Evolutionary conservation across 495 filamentous ascomycete species (phyloP), one percentile per base, ranked within the genome.

Genomic region (Hypomontagnella monticulosa): DNA sequence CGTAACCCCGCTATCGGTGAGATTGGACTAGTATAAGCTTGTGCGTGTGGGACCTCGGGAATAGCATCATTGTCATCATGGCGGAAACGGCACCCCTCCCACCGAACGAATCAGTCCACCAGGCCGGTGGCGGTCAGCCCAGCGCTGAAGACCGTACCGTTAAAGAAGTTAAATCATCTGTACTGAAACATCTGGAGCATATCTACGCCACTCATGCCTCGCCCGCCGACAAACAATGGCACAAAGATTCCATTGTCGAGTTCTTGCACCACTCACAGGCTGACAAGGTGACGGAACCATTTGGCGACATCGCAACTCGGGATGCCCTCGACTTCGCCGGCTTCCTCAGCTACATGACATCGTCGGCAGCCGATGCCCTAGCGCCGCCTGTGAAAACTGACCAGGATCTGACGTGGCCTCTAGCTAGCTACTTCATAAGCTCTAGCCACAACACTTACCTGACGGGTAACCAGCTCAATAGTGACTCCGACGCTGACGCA

Each of bases 371-470:
- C 18, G 78, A 78, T 63, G 82, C 79, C 2, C 60, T 82, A 41
- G 75, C 75, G 0, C 77, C 73, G 8, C 67, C 69, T 0, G 54
- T 65, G 18, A 9, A 4, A 14, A 16, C 37, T 10, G 71, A 77
- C 7, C 75, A 80, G 44, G 87, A 92, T 71, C 71, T 85, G 44
- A 77, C 78, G 6, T 87, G 84, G 44, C 92, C 93, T 2, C 80
- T 97, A 34, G 89, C 89, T 37, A 91, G 89, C 68, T 98, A 97
- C 79, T 98, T 89, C 71, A 89, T 98, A 62, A 93, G 88, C 50
- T 93, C 90, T 19, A 96, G 92, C 71, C 94, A 98, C 76, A 98
- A 98, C 74, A 97, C 94, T 0, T 98, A 97, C 70, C 81, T 98
- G 61, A 92, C 90, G 0, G 94, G 94, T 0, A 94, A 97, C 72